These are phyloP conservation scores for Peronospora belbahrii DNA, from an alignment of 352 stramenopile species.

Conservation along the genomic window DNA sequence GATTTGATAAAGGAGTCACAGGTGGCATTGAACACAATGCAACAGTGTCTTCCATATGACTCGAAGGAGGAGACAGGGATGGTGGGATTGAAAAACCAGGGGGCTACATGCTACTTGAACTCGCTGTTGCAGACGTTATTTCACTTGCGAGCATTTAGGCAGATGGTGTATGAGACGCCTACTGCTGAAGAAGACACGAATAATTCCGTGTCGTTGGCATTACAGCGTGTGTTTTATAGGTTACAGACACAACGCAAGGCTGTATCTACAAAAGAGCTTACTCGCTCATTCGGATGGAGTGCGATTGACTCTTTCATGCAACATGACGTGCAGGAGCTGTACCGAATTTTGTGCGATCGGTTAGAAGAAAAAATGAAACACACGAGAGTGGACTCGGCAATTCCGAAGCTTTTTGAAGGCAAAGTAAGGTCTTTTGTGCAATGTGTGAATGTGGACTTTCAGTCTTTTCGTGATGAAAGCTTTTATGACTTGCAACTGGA, in stretches of 20 bases:
- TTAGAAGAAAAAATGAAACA: constrained; percentile 91
- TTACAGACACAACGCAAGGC: constrained; percentile 62
- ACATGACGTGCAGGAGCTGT: constrained; percentile 90
- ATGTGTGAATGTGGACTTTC: constrained; percentile 87
- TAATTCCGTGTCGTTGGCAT: constrained; percentile 71
- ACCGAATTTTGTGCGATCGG: constrained; percentile 87
- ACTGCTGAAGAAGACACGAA: constrained; percentile 74
- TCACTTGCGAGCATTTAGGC: constrained; percentile 78
- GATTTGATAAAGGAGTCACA: neutral
- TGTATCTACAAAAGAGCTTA: constrained; percentile 90
- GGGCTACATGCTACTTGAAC: constrained; percentile 92
- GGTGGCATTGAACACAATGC: constrained; percentile 11
- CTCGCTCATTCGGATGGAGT: constrained; percentile 89
- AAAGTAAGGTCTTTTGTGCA: constrained; percentile 87
- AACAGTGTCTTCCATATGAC: constrained; percentile 48
- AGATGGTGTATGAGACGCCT: constrained; percentile 79
- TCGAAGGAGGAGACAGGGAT: constrained; percentile 81
- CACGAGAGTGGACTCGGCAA: constrained; percentile 68
- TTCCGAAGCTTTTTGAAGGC: constrained; percentile 86
- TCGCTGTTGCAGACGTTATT: constrained; percentile 90
- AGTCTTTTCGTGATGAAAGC: constrained; percentile 82
- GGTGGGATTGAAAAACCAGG: constrained; percentile 86
- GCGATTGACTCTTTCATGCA: constrained; percentile 89
- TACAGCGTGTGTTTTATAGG: constrained; percentile 83
- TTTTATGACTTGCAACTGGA: constrained; percentile 92